These are phyloP conservation scores for Backusella sp. DNA, from an alignment of 192 early-diverging fungal genomes.

Conservation along the genomic window DNA sequence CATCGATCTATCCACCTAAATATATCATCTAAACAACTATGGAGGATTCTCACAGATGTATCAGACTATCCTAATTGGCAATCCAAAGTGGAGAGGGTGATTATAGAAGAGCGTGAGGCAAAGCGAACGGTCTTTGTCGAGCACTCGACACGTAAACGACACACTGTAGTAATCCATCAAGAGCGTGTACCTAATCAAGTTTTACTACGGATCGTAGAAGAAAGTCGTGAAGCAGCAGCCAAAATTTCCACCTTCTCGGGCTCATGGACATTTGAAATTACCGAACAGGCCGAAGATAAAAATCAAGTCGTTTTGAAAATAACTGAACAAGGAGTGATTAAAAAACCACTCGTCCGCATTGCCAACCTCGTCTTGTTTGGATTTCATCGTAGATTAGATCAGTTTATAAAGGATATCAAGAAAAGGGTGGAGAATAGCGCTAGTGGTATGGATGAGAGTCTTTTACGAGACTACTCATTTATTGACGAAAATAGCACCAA, in stretches of 20 bases:
- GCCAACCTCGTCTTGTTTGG: slow-evolving; percentile 32
- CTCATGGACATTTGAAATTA: slow-evolving; percentile 33
- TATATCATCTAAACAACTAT: slow-evolving; percentile 15
- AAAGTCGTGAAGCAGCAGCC: slow-evolving; percentile 9
- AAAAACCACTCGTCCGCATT: slow-evolving; percentile 33
- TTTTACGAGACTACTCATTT: slow-evolving; percentile 16
- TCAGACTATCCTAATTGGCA: slow-evolving; percentile 24
- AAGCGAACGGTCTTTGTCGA: slow-evolving; percentile 21
- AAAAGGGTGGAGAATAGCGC: background rate
- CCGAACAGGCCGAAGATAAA: background rate
- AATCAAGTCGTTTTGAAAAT: slow-evolving; percentile 17
- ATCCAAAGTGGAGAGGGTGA: slow-evolving; percentile 22
- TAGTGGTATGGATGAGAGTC: background rate
- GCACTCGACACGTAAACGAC: slow-evolving; percentile 26
- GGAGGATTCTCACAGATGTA: slow-evolving; percentile 28
- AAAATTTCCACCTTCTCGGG: slow-evolving; percentile 28
- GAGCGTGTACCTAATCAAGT: slow-evolving; percentile 16
- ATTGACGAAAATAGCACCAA: background rate
- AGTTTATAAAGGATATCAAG: slow-evolving; percentile 34
- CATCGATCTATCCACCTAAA: slow-evolving; percentile 15
- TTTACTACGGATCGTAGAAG: slow-evolving; percentile 28
- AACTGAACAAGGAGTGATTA: slow-evolving; percentile 35
- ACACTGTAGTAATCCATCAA: slow-evolving; percentile 20
- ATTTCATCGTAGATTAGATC: slow-evolving; percentile 32
- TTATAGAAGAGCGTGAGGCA: background rate